A percentile compares a stretch with the other conserved stretches of the same genome.
phyloP scores from a whole-genome alignment of 805 yeast species.

The Cyberlindnera mississippiensis region DNA sequence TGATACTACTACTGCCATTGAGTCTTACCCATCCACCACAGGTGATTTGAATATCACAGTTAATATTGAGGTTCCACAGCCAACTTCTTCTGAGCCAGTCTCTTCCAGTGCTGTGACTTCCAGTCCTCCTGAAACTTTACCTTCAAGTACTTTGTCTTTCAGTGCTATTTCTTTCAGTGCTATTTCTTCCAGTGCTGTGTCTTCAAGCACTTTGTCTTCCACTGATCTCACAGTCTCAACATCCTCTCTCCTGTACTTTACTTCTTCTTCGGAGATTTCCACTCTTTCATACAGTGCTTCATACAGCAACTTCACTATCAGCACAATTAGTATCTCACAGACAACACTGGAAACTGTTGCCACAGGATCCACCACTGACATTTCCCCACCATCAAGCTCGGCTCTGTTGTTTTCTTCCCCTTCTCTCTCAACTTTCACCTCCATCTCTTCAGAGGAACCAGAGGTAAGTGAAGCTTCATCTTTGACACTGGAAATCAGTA shows the following conservation, averaged over 20 bases:
- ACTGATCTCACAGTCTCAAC: background rate
- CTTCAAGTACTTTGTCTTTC: background rate
- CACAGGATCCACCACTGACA: background rate
- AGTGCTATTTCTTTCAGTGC: background rate
- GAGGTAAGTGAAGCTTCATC: background rate
- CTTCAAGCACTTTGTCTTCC: background rate
- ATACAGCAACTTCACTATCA: too few relatives aligned
- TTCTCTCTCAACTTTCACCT: constrained; percentile 3
- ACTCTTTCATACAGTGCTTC: too few relatives aligned
- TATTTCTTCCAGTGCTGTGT: background rate
- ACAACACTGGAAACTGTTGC: background rate
- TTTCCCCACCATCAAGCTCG: too few relatives aligned
- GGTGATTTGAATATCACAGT: constrained; percentile 14
- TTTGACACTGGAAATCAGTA: background rate
- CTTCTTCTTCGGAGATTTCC: background rate
- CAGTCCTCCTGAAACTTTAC: background rate
- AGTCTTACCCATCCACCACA: constrained; percentile 1
- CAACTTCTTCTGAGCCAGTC: background rate
- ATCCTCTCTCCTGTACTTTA: background rate
- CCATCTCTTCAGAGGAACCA: constrained; percentile 13
- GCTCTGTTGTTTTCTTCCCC: background rate
- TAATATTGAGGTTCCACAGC: constrained; percentile 12
- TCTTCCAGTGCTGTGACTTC: background rate
- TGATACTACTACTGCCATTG: constrained; percentile 5
- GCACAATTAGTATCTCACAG: background rate